phyloP scores from a whole-genome alignment of 768 basidiomycete genomes.

The Phallus indusiatus region DNA sequence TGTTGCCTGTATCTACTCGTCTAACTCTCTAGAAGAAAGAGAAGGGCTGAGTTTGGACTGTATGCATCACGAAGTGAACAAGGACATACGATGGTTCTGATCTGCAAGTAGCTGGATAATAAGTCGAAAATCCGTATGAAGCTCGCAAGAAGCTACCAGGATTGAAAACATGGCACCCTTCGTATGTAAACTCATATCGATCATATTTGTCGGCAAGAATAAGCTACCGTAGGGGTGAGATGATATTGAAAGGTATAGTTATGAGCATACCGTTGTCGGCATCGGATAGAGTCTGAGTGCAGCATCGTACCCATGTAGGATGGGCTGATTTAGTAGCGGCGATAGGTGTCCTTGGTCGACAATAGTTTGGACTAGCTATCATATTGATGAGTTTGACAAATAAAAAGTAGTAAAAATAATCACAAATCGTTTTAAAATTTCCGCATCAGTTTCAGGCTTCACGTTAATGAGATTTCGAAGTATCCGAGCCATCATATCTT shows the following conservation, averaged over 20 bases:
- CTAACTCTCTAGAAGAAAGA: neutral
- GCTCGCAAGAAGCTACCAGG: slow-evolving; percentile 86
- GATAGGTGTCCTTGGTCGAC: slow-evolving; percentile 93
- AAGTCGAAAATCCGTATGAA: slow-evolving; percentile 81
- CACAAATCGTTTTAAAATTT: slow-evolving; percentile 84
- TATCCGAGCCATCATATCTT: slow-evolving; percentile 92
- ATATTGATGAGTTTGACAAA: neutral
- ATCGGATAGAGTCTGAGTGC: slow-evolving; percentile 86
- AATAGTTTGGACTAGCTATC: slow-evolving; percentile 89
- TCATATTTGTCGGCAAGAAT: slow-evolving; percentile 96
- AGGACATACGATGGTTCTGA: slow-evolving; percentile 71
- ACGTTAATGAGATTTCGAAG: slow-evolving; percentile 84
- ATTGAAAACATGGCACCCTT: slow-evolving; percentile 98
- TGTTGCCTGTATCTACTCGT: neutral
- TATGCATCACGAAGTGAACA: neutral
- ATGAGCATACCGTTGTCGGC: slow-evolving; percentile 72
- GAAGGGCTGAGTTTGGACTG: neutral
- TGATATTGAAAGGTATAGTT: neutral
- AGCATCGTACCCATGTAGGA: slow-evolving; percentile 85
- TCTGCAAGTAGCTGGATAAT: slow-evolving; percentile 74
- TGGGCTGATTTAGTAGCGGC: slow-evolving; percentile 78
- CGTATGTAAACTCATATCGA: slow-evolving; percentile 91
- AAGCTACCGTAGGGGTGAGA: slow-evolving; percentile 39
- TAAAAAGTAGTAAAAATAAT: slow-evolving; percentile 20
- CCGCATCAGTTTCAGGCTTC: slow-evolving; percentile 68